Conservation (phyloP, 2,329 filamentous ascomycete species). For the Leptographium wingfieldii region DNA sequence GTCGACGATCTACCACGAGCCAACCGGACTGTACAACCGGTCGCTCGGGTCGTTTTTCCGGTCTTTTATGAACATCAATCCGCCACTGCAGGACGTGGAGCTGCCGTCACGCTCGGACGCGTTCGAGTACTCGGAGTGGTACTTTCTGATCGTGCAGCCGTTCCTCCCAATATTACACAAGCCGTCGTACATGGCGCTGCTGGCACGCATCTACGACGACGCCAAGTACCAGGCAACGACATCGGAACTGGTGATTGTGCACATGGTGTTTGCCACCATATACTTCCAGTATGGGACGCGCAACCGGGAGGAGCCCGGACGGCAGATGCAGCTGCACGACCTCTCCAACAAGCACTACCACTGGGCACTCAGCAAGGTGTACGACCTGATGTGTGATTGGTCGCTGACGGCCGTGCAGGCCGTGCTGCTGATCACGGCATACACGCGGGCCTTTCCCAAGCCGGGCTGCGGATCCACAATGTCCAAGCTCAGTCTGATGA, state of each 20-base stretch:
- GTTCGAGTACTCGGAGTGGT: conserved; percentile 60
- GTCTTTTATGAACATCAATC: conserved; percentile 49
- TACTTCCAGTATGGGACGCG: conserved; percentile 65
- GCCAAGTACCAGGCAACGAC: conserved; percentile 46
- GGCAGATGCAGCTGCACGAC: conserved; percentile 43
- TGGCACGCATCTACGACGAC: conserved; percentile 59
- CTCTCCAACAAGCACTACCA: conserved; percentile 69
- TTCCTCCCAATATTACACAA: conserved; percentile 70
- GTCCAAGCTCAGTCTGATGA: conserved; percentile 48
- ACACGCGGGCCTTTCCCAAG: conserved; percentile 67
- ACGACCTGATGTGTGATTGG: conserved; percentile 47
- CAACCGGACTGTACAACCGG: conserved; percentile 48
- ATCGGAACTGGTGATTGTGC: conserved; percentile 56
- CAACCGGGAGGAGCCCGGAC: conserved; percentile 44
- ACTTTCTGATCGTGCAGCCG: conserved; percentile 57
- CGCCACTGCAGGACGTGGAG: conserved; percentile 38
- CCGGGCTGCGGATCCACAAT: conserved; percentile 63
- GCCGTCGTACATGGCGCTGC: conserved; percentile 55
- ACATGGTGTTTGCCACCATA: conserved; percentile 70
- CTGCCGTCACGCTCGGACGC: conserved; percentile 54
- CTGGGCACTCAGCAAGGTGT: conserved; percentile 57
- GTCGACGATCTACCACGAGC: conserved; percentile 2
- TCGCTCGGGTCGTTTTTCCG: conserved; percentile 60
- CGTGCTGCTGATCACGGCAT: conserved; percentile 55
- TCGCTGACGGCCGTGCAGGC: conserved; percentile 60